Percentiles rank a stretch among this genome's conserved stretches.
Evolutionary conservation across 2,329 filamentous ascomycete genomes (phyloP).

Genomic region (Grosmannia huntii): DNA sequence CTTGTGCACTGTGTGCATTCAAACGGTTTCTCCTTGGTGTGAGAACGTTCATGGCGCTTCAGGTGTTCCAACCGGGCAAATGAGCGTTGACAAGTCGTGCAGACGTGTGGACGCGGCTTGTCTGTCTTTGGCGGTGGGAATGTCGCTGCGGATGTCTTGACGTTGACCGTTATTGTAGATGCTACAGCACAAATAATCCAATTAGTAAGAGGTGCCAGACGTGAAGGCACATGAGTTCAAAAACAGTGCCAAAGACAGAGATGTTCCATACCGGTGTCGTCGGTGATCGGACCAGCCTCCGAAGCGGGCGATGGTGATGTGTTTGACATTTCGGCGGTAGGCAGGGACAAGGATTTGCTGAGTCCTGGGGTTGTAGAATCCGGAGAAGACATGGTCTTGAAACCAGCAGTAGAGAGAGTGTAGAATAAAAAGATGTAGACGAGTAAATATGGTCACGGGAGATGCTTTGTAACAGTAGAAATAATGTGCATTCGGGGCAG

Average conservation of each 20-base stretch:
- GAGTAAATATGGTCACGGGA: neutral
- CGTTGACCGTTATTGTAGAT: slow-evolving; percentile 40
- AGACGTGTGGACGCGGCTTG: slow-evolving; percentile 91
- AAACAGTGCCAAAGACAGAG: neutral
- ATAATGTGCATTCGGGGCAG: neutral
- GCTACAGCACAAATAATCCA: slow-evolving; percentile 16
- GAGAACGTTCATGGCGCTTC: slow-evolving; percentile 94
- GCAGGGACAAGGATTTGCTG: neutral
- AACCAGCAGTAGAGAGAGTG: neutral
- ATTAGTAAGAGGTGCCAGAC: neutral
- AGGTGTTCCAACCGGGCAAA: slow-evolving; percentile 93
- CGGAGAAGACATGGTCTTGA: neutral
- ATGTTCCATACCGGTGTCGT: slow-evolving; percentile 17
- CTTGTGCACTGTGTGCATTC: slow-evolving; percentile 89
- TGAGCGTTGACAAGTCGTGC: slow-evolving; percentile 77
- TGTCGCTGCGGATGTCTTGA: slow-evolving; percentile 23
- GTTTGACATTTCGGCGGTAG: slow-evolving; percentile 16
- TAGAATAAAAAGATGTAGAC: neutral
- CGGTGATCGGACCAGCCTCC: slow-evolving; percentile 12
- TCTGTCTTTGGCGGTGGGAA: slow-evolving; percentile 88
- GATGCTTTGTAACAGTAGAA: neutral
- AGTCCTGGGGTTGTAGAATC: neutral
- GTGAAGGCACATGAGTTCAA: neutral
- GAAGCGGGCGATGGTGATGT: slow-evolving; percentile 3
- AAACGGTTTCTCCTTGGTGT: slow-evolving; percentile 98